These are phyloP conservation scores for Capronia epimyces DNA, from an alignment of 2,329 filamentous ascomycete species.

Conservation along the genomic window DNA sequence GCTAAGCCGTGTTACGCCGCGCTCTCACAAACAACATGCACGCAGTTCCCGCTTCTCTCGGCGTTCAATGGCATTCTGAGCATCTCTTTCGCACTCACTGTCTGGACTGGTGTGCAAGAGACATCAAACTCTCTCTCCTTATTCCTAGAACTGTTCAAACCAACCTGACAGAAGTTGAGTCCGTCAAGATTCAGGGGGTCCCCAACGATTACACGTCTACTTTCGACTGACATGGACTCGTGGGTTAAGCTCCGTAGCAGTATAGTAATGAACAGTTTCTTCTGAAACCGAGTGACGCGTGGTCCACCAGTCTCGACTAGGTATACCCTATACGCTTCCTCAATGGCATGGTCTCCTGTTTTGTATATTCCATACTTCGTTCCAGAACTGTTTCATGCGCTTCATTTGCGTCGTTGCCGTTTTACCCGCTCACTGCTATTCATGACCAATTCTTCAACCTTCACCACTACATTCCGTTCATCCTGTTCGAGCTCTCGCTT, in stretches of 20 bases:
- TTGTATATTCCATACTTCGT: background rate
- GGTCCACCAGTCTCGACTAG: background rate
- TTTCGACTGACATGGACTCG: background rate
- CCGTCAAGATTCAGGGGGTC: slow-evolving; percentile 4
- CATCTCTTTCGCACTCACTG: too few species aligned
- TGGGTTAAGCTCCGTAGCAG: too few species aligned
- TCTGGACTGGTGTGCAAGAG: too few species aligned
- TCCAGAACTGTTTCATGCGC: slow-evolving; percentile 1
- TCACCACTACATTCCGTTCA: slow-evolving; percentile 15
- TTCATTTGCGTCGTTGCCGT: slow-evolving; percentile 25
- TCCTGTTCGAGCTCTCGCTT: slow-evolving; percentile 24
- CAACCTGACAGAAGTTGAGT: background rate
- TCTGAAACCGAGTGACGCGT: background rate
- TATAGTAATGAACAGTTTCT: background rate
- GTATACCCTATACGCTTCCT: too few species aligned
- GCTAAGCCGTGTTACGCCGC: too few species aligned
- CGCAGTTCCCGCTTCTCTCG: too few species aligned
- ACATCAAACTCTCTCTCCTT: background rate
- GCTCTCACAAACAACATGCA: too few species aligned
- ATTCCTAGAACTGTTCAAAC: background rate
- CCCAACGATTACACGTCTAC: background rate
- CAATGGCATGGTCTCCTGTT: too few species aligned
- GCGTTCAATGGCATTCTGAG: too few species aligned
- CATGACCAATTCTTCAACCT: slow-evolving; percentile 21
- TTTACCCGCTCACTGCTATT: slow-evolving; percentile 26